A percentile compares a stretch with the other conserved stretches of the same genome.
These are phyloP conservation scores for Monilinia polystroma DNA, from an alignment of 2,329 filamentous ascomycete species.

Conservation along the genomic window DNA sequence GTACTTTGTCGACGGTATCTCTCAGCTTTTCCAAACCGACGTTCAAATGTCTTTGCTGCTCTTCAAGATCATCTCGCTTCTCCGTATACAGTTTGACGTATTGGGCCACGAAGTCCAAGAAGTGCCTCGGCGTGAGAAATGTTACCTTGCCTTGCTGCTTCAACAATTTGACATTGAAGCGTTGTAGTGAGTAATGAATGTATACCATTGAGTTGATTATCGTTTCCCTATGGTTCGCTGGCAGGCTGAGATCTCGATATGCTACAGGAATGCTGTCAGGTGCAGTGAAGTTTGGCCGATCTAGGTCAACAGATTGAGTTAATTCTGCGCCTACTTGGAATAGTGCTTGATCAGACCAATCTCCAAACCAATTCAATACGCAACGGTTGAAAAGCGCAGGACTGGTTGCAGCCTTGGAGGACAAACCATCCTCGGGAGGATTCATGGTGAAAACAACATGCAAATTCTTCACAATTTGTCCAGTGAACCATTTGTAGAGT, in stretches of 20 bases:
- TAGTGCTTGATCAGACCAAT: conserved; percentile 98
- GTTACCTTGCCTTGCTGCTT: conserved; percentile 92
- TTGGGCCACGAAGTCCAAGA: conserved; percentile 95
- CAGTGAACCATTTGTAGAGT: conserved; percentile 99
- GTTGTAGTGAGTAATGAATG: conserved; percentile 90
- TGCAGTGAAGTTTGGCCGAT: conserved; percentile 79
- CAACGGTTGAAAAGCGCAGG: conserved; percentile 99
- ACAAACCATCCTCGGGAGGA: conserved; percentile 89
- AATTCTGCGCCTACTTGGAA: conserved; percentile 97
- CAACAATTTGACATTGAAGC: conserved; percentile 82
- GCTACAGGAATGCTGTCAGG: conserved; percentile 92
- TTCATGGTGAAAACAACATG: conserved; percentile 99
- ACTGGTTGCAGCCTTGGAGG: conserved; percentile 95
- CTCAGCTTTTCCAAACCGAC: conserved; percentile 96
- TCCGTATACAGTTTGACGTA: conserved; percentile 97
- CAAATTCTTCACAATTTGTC: conserved; percentile 97
- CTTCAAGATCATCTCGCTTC: conserved; percentile 96
- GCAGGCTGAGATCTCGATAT: conserved; percentile 79
- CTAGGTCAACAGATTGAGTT: conserved; percentile 93
- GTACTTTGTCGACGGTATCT: conserved; percentile 96
- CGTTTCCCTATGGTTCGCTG: conserved; percentile 85
- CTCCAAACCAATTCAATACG: conserved; percentile 99
- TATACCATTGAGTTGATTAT: conserved; percentile 99
- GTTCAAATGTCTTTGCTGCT: conserved; percentile 97
- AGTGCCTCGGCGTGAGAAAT: conserved; percentile 93